Percentiles rank a stretch among this genome's conserved stretches.
Conservation (phyloP, 1,284 basidiomycete species). For the Malassezia equina region DNA sequence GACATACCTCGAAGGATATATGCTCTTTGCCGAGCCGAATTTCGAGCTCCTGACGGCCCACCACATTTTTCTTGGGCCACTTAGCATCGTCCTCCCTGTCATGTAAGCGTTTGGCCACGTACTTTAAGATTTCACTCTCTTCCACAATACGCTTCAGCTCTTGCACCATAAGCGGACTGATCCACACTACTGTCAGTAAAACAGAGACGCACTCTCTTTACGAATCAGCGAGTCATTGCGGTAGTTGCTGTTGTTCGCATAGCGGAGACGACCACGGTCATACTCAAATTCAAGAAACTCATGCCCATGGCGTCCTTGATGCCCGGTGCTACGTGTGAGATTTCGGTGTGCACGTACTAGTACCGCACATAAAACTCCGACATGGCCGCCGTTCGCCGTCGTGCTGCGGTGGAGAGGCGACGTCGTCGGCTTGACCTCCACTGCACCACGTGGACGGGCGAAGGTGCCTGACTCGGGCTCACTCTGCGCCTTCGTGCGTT, state of each 20-base stretch:
- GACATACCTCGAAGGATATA: slow-evolving; percentile 84
- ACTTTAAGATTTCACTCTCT: slow-evolving; percentile 90
- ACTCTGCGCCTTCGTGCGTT: not conserved
- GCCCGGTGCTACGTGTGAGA: slow-evolving; percentile 29
- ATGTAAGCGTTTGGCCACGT: slow-evolving; percentile 32
- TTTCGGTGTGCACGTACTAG: slow-evolving; percentile 35
- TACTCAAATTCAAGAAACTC: slow-evolving; percentile 94
- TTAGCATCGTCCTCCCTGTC: slow-evolving; percentile 87
- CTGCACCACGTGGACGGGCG: not conserved
- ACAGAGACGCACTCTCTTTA: slow-evolving; percentile 70
- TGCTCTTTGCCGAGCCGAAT: slow-evolving; percentile 87
- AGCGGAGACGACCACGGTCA: slow-evolving; percentile 84
- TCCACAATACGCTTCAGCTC: slow-evolving; percentile 92
- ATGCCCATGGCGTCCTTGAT: slow-evolving; percentile 45
- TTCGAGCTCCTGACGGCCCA: slow-evolving; percentile 94
- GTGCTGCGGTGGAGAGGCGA: not conserved
- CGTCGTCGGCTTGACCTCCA: not conserved
- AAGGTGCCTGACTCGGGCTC: not conserved
- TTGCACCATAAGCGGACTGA: slow-evolving; percentile 77
- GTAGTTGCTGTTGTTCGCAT: slow-evolving; percentile 99
- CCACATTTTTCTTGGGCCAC: slow-evolving; percentile 98
- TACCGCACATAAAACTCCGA: slow-evolving; percentile 47
- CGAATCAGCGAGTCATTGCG: slow-evolving; percentile 90
- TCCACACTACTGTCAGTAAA: slow-evolving; percentile 63
- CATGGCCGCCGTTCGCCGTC: slow-evolving; percentile 13